Evolutionary conservation across 495 filamentous ascomycete genomes (phyloP).

Genomic region (Neurospora sp.): DNA sequence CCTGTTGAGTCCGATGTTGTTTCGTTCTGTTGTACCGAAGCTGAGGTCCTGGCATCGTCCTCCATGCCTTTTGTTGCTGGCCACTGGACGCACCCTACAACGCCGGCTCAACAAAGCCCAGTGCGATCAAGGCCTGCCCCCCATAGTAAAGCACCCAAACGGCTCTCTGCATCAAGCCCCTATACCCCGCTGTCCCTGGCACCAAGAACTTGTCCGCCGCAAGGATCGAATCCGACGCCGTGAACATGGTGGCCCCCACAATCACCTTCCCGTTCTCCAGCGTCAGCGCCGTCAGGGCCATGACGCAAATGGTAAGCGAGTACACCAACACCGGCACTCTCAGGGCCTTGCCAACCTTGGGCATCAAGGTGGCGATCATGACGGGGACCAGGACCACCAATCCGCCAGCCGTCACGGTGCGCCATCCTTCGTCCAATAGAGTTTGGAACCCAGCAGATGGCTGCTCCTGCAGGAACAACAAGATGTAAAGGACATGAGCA

Average conservation of each 20-base stretch:
- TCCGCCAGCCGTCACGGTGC: not conserved
- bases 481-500: conserved; percentile 18
- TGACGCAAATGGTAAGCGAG: conserved; percentile 37
- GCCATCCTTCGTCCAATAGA: not conserved
- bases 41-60: not conserved
- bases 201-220: conserved; percentile 16
- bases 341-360: conserved; percentile 22
- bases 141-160: conserved; percentile 22
- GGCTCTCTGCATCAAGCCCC: conserved; percentile 15
- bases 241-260: conserved; percentile 16
- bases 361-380: conserved; percentile 12
- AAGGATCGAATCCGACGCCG: conserved; percentile 16
- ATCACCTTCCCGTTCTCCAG: conserved; percentile 5
- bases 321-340: conserved; percentile 42
- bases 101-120: conserved; percentile 4
- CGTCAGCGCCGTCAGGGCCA: conserved; percentile 14
- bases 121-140: conserved; percentile 20
- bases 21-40: not conserved
- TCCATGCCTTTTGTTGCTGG: not conserved
- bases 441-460: not conserved
- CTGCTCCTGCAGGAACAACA: conserved; percentile 5
- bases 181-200: not conserved
- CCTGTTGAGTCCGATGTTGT: not conserved
- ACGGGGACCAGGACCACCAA: not conserved
- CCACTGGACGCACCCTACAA: not conserved